Base-by-base conservation (phyloP, 2,329 filamentous ascomycete genomes). In the Cladosporium sp. region DNA sequence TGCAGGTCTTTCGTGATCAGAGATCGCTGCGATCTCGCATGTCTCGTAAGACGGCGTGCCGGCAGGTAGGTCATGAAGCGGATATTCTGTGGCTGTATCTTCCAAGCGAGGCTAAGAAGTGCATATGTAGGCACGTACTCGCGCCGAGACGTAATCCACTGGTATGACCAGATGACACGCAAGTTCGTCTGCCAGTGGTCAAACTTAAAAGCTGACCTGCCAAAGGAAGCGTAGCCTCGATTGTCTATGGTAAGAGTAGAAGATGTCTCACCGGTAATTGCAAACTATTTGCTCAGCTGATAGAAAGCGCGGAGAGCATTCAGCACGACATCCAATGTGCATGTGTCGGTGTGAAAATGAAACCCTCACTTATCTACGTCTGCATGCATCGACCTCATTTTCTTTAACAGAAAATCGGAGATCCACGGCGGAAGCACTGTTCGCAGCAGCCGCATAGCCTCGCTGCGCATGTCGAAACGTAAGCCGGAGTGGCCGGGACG, bases 401-500 rank as follows among this genome's bases (percentile, higher is more conserved):
- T 36, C 25, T 20, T 35, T 17, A 34, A 5, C 24, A 45, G 15
- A n/a, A n/a, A 39, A 54, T 54, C 51, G 51, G 39, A 44, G 51
- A 54, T 54, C 39, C 39, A 45, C 37, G 51, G 50, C 15, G 36
- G 24, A 39, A 54, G 51, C 51, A 54, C 51, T 54, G 51, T 54
- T 54, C 51, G 51, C 51, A 44, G 22, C 37, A 53, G 39, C 51
- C 49, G 49, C 49, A 40, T 17, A 52, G 49, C 49, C 36, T 40
- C 49, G 20, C 35, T 17, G 49, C 34, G 39, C 37, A 35, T 35
- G 24, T 44, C 39, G 9, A 44, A 54, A 54, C 39, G 51, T 36
- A 35, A 54, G 51, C 51, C 51, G 51, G 51, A 34, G 51, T 54
- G 51, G 51, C 51, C 51, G 51, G 50, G 25, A 34, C 19, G 49